These are phyloP conservation scores for Brassica juncea DNA, from an alignment of 345 rosid species.

Conservation along the genomic window DNA sequence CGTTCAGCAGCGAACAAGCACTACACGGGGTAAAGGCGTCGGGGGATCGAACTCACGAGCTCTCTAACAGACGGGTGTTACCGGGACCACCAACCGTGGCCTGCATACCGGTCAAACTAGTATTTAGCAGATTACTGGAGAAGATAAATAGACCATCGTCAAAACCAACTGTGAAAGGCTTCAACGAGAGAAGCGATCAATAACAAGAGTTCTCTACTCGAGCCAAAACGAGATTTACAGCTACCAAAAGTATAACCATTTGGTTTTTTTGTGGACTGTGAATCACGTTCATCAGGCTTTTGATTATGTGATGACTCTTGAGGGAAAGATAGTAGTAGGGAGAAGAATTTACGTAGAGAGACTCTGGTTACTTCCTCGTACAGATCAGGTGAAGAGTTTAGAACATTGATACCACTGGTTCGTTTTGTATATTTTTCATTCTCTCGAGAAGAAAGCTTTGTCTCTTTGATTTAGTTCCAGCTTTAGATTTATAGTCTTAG, in stretches of 20 bases:
- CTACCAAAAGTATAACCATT: slow-evolving; percentile 17
- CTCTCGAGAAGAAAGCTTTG: slow-evolving; percentile 29
- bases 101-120: slow-evolving; percentile 95
- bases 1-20: slow-evolving; percentile 64
- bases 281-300: slow-evolving; percentile 34
- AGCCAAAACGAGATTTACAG: slow-evolving; percentile 21
- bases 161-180: slow-evolving; percentile 52
- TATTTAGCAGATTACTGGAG: slow-evolving; percentile 95
- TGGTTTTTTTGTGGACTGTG: slow-evolving; percentile 10
- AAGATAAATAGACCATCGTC: slow-evolving; percentile 96
- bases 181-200: slow-evolving; percentile 46
- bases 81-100: slow-evolving; percentile 84
- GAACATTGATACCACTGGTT: slow-evolving; percentile 33
- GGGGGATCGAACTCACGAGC: slow-evolving; percentile 52
- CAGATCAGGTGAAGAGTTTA: slow-evolving; percentile 34
- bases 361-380: slow-evolving; percentile 32
- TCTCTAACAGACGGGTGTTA: slow-evolving; percentile 63
- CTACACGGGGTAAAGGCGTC: slow-evolving; percentile 36
- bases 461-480: slow-evolving; percentile 29
- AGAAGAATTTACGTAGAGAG: slow-evolving; percentile 30
- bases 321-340: slow-evolving; percentile 38
- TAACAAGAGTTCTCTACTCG: slow-evolving; percentile 34
- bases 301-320: slow-evolving; percentile 27
- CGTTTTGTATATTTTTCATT: slow-evolving; percentile 26
- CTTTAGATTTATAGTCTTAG: background rate